phyloP scores from a whole-genome alignment of 169 alveolate species.

The Plasmodium gaboni region DNA sequence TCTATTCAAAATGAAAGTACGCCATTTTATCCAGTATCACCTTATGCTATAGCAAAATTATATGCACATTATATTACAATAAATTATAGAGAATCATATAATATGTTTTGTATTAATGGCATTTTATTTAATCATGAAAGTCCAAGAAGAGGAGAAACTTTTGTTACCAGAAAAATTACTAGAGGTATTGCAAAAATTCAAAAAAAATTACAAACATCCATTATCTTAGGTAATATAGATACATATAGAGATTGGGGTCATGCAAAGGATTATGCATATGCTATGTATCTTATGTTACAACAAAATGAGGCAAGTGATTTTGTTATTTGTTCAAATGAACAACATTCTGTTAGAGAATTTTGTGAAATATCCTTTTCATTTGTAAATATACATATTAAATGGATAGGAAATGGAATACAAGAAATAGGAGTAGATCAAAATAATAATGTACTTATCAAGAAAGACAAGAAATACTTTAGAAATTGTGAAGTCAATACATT shows the following conservation, averaged over 20 bases:
- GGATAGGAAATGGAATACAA: constrained; percentile 79
- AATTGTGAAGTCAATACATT: constrained; percentile 81
- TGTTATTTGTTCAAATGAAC: constrained; percentile 84
- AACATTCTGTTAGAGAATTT: constrained; percentile 78
- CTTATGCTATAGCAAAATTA: constrained; percentile 89
- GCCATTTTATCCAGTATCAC: constrained; percentile 92
- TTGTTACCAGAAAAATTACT: constrained; percentile 87
- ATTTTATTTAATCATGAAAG: constrained; percentile 90
- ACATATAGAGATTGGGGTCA: constrained; percentile 91
- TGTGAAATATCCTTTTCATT: constrained; percentile 76
- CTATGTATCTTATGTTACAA: constrained; percentile 87
- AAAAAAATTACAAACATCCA: constrained; percentile 27
- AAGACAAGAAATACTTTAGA: constrained; percentile 76
- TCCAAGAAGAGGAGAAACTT: constrained; percentile 86
- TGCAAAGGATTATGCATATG: constrained; percentile 86
- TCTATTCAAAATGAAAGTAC: constrained; percentile 82
- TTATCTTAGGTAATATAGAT: constrained; percentile 84
- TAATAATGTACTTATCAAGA: constrained; percentile 44
- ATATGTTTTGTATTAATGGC: constrained; percentile 86
- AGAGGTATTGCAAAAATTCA: constrained; percentile 81
- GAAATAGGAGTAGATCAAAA: constrained; percentile 78
- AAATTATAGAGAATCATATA: constrained; percentile 84
- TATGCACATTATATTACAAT: constrained; percentile 82
- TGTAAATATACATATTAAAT: constrained; percentile 72
- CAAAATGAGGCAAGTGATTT: constrained; percentile 81